Evolutionary conservation across 2,329 filamentous ascomycete species (phyloP).

Genomic region (Claviceps citrina): DNA sequence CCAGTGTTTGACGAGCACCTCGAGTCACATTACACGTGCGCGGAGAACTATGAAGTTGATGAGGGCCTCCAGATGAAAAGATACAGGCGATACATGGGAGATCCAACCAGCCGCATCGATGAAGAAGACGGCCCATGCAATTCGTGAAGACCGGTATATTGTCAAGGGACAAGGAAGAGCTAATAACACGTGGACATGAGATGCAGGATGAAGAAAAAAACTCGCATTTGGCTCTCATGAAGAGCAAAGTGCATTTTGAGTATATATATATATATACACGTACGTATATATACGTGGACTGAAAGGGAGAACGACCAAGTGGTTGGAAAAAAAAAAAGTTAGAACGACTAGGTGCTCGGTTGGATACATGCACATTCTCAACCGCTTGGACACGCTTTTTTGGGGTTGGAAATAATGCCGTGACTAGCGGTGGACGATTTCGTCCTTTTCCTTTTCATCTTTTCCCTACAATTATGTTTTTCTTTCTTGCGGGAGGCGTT

Average conservation of each 20-base stretch:
- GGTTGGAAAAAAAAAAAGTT: neutral
- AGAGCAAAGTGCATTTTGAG: too few species aligned
- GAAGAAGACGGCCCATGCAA: slow-evolving; percentile 19
- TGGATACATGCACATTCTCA: neutral
- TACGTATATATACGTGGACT: neutral
- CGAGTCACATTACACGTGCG: slow-evolving; percentile 18
- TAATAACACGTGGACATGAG: neutral
- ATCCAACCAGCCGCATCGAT: slow-evolving; percentile 21
- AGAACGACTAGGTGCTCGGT: too few species aligned
- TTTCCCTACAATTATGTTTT: neutral
- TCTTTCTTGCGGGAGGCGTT: slow-evolving; percentile 1
- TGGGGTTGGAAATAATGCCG: too few species aligned
- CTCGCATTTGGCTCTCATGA: too few species aligned
- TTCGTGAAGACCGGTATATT: neutral
- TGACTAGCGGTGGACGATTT: too few species aligned
- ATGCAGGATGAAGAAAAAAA: neutral
- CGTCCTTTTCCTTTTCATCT: neutral
- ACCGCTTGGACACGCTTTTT: neutral
- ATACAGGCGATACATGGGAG: slow-evolving; percentile 19
- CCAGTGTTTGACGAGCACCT: slow-evolving; percentile 11
- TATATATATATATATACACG: too few species aligned
- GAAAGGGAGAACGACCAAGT: neutral
- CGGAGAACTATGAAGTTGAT: slow-evolving; percentile 18
- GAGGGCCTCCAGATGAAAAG: slow-evolving; percentile 21
- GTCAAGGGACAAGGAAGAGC: neutral